Evolutionary conservation across 805 yeast species (phyloP), one percentile per base, ranked within the genome.

Genomic region (Saturnispora sanitii): DNA sequence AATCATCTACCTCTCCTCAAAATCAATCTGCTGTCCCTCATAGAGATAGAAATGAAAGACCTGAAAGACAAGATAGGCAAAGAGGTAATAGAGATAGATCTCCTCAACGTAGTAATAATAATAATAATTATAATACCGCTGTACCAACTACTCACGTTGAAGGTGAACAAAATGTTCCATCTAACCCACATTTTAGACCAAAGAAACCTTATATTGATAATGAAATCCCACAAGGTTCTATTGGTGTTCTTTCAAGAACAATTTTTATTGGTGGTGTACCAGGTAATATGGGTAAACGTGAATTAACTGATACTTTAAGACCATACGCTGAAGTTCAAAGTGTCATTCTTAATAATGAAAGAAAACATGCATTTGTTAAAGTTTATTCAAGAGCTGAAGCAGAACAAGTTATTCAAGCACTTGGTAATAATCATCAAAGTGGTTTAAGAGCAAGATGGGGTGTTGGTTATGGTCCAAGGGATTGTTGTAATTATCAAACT

Each of bases 391-490:
- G 98, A 62, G 71, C 69, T 28, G 97, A 90, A 61, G 98, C 98
- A 23, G 96, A 84, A 58, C 74, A 69, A 45, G 87, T 87, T 12
- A 71, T 86, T 43, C 68, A 73, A 31, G 73, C 77, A 32, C 86
- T 88, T 64, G 72, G 71, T 23, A 60, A 61, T 32, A 77, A 77
- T 54, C 80, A 77, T 58, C 76, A 79, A 50, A 79, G 78, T 46
- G 58, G 64, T 27, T 67, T 92, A 50, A 75, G 97, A 62, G 84
- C 94, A 4, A 74, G 96, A 57, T 92, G 98, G 98, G 98, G 97
- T 50, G 97, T 92, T 47, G 98, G 98, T 1, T 92, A 83, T 56
- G 98, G 98, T 4, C 98, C 98, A 41, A 77, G 98, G 66, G 97
- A 92, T 60, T 90, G 97, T 67, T 85, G 95, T 60, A 94, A 92